Conservation (phyloP, 2,329 filamentous ascomycete species). For the Teratosphaeria viscida region DNA sequence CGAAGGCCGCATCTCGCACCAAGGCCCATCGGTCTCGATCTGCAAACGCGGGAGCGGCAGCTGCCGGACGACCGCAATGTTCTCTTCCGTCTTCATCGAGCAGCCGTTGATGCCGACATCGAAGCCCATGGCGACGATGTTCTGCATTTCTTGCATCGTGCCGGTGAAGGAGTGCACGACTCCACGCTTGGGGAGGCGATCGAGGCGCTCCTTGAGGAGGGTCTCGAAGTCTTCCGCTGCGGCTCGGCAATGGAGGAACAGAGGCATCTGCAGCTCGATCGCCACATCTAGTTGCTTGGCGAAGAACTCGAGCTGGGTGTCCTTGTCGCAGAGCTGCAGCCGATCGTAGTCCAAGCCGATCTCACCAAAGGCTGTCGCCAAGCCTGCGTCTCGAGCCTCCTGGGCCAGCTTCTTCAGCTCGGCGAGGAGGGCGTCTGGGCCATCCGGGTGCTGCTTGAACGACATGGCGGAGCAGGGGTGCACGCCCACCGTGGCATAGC, state of each 20-base stretch:
- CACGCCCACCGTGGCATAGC: conserved; percentile 86
- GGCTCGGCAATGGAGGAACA: conserved; percentile 87
- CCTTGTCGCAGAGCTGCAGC: conserved; percentile 67
- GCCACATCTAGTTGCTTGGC: conserved; percentile 71
- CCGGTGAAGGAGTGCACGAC: conserved; percentile 96
- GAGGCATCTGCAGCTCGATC: conserved; percentile 63
- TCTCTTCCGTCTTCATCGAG: conserved; percentile 88
- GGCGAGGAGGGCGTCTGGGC: conserved; percentile 43
- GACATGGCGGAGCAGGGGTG: conserved; percentile 81
- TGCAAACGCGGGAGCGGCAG: conserved; percentile 73
- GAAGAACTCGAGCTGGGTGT: conserved; percentile 80
- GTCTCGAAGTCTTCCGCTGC: conserved; percentile 75
- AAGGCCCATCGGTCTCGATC: conserved; percentile 94
- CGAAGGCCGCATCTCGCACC: conserved; percentile 84
- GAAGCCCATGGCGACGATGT: conserved; percentile 68
- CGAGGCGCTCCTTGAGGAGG: conserved; percentile 47
- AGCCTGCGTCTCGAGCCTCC: conserved; percentile 45
- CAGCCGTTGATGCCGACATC: conserved; percentile 96
- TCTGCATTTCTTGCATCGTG: conserved; percentile 69
- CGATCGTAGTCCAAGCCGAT: conserved; percentile 96
- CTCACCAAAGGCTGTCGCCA: conserved; percentile 78
- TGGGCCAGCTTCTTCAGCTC: conserved; percentile 56
- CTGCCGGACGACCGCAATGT: conserved; percentile 70
- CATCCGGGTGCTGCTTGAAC: conserved; percentile 56
- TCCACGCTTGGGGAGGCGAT: conserved; percentile 54